Conservation (phyloP, 352 stramenopile genomes). For the Globisporangium megalacanthum region DNA sequence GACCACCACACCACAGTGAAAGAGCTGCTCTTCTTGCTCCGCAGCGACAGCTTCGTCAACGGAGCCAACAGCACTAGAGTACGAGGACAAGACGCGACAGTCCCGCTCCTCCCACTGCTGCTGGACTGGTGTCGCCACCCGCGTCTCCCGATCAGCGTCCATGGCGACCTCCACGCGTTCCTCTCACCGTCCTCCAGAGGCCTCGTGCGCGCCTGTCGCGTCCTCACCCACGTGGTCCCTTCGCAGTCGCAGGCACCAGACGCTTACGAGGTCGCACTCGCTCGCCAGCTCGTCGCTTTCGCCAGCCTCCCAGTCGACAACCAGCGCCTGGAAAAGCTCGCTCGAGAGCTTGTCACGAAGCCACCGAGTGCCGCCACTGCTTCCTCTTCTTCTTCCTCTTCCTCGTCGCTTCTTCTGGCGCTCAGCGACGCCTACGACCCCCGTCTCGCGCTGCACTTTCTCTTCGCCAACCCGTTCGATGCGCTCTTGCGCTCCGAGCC, state of each 20-base stretch:
- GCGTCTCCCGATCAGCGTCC: constrained; percentile 19
- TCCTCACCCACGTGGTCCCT: constrained; percentile 14
- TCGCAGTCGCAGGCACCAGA: neutral
- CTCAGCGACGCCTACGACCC: constrained; percentile 28
- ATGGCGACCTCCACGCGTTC: constrained; percentile 26
- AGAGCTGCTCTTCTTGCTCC: constrained; percentile 34
- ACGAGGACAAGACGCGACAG: neutral
- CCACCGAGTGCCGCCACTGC: neutral
- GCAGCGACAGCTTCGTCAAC: constrained; percentile 2
- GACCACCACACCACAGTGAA: constrained; percentile 10
- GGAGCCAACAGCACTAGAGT: no score
- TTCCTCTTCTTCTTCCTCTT: no score
- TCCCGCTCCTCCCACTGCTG: constrained; percentile 25
- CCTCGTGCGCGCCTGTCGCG: constrained; percentile 28
- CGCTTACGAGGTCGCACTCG: neutral
- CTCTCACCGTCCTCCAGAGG: constrained; percentile 34
- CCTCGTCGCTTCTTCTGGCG: constrained; percentile 16
- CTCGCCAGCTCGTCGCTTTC: constrained; percentile 18
- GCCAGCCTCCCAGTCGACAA: constrained; percentile 3
- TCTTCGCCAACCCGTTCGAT: constrained; percentile 38
- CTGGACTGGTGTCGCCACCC: constrained; percentile 33
- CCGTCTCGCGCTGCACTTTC: constrained; percentile 25
- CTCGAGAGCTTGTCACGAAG: neutral
- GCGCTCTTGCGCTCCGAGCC: constrained; percentile 10
- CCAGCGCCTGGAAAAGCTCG: neutral